A percentile compares a stretch with the other conserved stretches of the same genome.
phyloP scores from a whole-genome alignment of 768 basidiomycete species.

The Trametes cinnabarina region DNA sequence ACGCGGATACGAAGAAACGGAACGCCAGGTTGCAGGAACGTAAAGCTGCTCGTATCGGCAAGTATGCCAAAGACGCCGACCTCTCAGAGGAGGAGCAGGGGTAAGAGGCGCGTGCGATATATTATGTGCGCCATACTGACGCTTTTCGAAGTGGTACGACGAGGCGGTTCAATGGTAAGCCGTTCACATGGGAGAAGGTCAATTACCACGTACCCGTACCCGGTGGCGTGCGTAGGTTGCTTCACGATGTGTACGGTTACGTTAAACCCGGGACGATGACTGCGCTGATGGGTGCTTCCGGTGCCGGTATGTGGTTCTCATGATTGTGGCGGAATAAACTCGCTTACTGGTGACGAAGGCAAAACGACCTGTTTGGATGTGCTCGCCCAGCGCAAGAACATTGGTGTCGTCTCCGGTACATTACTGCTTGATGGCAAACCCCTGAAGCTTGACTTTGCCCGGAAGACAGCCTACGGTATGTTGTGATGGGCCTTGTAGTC shows the following conservation, averaged over 20 bases:
- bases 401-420: slow-evolving; percentile 64
- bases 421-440: slow-evolving; percentile 65
- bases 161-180: slow-evolving; percentile 36
- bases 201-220: slow-evolving; percentile 76
- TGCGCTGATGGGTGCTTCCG: slow-evolving; percentile 85
- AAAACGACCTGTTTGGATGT: slow-evolving; percentile 79
- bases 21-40: slow-evolving; percentile 53
- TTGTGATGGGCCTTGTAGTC: slow-evolving; percentile 28
- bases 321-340: too few relatives aligned
- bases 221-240: slow-evolving; percentile 55
- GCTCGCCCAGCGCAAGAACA: slow-evolving; percentile 69
- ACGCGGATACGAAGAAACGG: slow-evolving; percentile 48
- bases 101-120: background rate
- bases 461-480: slow-evolving; percentile 76
- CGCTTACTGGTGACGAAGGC: slow-evolving; percentile 37
- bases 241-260: slow-evolving; percentile 77
- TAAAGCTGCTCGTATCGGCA: slow-evolving; percentile 36
- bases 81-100: slow-evolving; percentile 18
- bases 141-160: background rate
- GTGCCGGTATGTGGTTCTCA: slow-evolving; percentile 50
- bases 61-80: slow-evolving; percentile 12
- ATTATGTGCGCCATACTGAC: background rate
- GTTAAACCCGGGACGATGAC: slow-evolving; percentile 87
- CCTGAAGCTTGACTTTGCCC: slow-evolving; percentile 52
- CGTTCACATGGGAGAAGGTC: slow-evolving; percentile 81